phyloP scores from a whole-genome alignment of 345 rosid species.

The Citrus australasica region DNA sequence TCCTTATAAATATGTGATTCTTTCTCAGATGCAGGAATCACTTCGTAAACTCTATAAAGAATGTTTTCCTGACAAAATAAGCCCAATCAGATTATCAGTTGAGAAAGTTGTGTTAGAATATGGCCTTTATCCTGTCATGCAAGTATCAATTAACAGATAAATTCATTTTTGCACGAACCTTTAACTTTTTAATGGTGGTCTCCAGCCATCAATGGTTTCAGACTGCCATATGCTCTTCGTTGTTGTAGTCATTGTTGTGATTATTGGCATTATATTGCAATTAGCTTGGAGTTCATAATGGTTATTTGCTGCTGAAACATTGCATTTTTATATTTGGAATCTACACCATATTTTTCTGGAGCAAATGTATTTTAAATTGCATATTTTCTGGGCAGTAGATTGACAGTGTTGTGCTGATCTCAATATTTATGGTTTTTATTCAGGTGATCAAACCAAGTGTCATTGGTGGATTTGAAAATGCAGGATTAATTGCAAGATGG shows the following conservation, averaged over 20 bases:
- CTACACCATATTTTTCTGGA: background rate
- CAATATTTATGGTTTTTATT: slow-evolving; percentile 6
- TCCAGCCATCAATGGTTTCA: background rate
- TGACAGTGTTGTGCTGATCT: slow-evolving; percentile 8
- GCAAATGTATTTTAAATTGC: background rate
- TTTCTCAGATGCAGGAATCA: background rate
- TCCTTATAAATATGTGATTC: background rate
- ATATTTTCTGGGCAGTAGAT: background rate
- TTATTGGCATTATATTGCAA: background rate
- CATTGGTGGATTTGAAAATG: slow-evolving; percentile 86
- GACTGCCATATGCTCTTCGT: background rate
- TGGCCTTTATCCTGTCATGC: background rate
- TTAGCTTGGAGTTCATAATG: background rate
- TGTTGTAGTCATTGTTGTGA: background rate
- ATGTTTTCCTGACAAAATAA: background rate
- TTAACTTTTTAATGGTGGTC: background rate
- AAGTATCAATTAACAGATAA: background rate
- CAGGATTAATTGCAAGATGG: slow-evolving; percentile 75
- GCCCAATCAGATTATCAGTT: background rate
- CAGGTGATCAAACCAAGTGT: slow-evolving; percentile 93
- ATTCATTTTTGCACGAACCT: background rate
- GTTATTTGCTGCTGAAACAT: background rate
- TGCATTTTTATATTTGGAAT: background rate
- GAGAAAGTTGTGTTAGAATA: background rate
- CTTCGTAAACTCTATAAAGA: background rate